Evolutionary conservation across 768 basidiomycete genomes (phyloP), one percentile per base, ranked within the genome.

Genomic region (Leccinum subgranulosum): DNA sequence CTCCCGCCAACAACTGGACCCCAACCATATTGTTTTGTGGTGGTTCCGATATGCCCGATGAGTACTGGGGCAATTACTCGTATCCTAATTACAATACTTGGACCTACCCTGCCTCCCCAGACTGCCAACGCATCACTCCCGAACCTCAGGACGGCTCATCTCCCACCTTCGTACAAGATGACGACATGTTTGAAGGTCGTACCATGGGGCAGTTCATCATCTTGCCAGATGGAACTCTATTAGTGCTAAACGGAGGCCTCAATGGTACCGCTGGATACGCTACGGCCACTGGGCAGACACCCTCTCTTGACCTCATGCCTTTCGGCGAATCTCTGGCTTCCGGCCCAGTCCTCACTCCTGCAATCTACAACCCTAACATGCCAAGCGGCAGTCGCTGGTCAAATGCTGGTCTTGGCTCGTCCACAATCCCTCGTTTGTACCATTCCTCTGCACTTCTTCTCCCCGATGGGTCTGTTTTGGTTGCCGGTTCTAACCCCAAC

Each of bases 401-500:
- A 50, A 86, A 81, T 50, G 77, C 79, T 4, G 87, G 89, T 39
- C 73, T 94, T 19, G 68, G 66, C 12, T 78, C 83, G 0, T 87
- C 90, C 2, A 77, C 67, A 21, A 87, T 94, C 59, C 77, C 94
- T 51, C 84, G 95, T 58, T 76, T 98, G 67, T 98, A 98, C 75
- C 95, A 98, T 74, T 96, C 94, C 2, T 84, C 86, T 2, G 94
- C 94, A 17, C 80, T 95, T 11, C 82, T 98, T 45, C 84, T 98
- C 29, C 88, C 93, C 21, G 94, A 90, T 60, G 91, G 83, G 0
- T 90, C 90, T 2, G 86, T 98, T 47, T 73, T 97, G 45, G 82
- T 96, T 61, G 93, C 92, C 45, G 96, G 96, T 11, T 94, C 91
- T 29, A 98, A 98, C 75, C 94, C 95, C 15, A 96, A 95, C 69